Evolutionary conservation across 495 filamentous ascomycete genomes (phyloP), one percentile per base, ranked within the genome.

Genomic region (Talaromyces stipitatus): DNA sequence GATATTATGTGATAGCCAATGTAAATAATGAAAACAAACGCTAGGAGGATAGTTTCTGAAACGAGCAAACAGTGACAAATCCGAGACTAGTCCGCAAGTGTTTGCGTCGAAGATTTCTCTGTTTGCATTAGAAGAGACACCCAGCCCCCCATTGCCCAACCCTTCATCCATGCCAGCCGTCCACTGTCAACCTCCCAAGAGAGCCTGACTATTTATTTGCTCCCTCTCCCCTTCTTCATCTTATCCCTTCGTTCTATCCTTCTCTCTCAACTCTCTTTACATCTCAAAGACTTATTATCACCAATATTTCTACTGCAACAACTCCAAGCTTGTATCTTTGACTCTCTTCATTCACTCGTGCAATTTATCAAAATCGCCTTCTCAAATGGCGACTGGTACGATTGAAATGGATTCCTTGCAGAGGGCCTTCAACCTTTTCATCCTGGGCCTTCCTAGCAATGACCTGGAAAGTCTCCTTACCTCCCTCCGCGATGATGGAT

Each of bases 371-470:
- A n/a, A n/a, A 36, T 36, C 32, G 3, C 16, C 32, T 36, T 14
- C 28, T 36, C 10, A 46, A 28, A 55, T 41, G 53, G 7, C 53
- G 32, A 16, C 14, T 45, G 22, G 47, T 27, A 14, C 16, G 23
- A 11, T 43, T 1, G 4, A 22, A 9, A n/a, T 41, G 36, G 18
- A 55, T 48, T 43, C 62, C 33, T 47, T 65, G 50, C 56, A 60
- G 54, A 51, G 55, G 26, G 60, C 62, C 16, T 65, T 65, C 58
- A 58, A 58, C 24, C 36, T 46, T 30, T 62, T 65, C 52, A 23
- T 65, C 43, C n/a, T 58, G 28, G 55, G 28, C 43, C 59, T 65
- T 38, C 60, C 62, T 10, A 27, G 54, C n/a, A 27, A 52, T 5
- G 57, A 62, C 24, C 36, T 65, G 20, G 33, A 62, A 11, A 55